These are phyloP conservation scores for Fraxinus sp. DNA, from an alignment of 305 asterid genomes.

Conservation along the genomic window DNA sequence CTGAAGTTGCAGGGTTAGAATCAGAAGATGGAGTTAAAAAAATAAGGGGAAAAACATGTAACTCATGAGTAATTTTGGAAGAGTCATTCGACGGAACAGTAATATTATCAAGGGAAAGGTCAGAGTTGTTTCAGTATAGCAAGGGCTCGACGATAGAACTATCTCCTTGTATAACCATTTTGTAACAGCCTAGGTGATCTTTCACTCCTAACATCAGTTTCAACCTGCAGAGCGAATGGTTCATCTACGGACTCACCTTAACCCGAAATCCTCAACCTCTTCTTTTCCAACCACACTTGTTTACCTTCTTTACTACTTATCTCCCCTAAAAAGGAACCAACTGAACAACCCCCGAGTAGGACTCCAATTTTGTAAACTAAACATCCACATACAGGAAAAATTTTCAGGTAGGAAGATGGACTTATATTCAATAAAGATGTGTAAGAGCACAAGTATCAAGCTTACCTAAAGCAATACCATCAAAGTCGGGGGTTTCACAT, in stretches of 20 bases:
- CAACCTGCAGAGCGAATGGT: not conserved
- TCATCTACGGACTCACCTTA: not conserved
- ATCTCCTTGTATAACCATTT: not conserved
- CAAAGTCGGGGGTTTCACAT: no score
- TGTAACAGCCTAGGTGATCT: not conserved
- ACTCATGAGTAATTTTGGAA: not conserved
- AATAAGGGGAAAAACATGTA: not conserved
- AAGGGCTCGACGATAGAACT: not conserved
- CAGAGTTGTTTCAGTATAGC: not conserved
- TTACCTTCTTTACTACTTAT: not conserved
- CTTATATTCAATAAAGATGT: not conserved
- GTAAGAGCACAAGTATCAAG: not conserved
- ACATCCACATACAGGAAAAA: not conserved
- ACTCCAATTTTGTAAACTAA: not conserved
- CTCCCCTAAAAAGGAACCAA: not conserved
- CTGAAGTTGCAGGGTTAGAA: not conserved
- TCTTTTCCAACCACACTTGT: not conserved
- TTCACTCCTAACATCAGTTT: not conserved
- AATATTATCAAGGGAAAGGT: not conserved
- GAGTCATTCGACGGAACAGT: not conserved
- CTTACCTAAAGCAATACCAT: no score
- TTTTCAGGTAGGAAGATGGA: not conserved
- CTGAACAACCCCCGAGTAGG: not conserved
- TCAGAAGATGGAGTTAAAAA: not conserved
- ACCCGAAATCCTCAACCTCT: not conserved